These are phyloP conservation scores for Taiwanofungus camphoratus DNA, from an alignment of 1,284 basidiomycete species.

Conservation along the genomic window DNA sequence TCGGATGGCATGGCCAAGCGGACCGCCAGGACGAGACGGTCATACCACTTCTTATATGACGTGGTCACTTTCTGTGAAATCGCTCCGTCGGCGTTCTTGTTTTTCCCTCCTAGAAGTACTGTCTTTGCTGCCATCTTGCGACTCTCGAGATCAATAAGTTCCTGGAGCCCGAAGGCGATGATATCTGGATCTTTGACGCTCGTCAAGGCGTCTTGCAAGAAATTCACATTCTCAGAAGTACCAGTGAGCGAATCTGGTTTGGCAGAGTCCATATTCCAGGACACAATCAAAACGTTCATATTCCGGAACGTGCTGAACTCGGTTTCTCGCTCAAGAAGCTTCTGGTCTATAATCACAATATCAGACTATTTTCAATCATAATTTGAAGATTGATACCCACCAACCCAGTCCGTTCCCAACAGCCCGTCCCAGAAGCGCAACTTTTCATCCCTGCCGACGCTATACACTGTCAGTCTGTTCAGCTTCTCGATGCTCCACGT, in stretches of 20 bases:
- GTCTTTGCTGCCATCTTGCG: constrained; percentile 90
- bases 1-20: constrained; percentile 63
- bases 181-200: constrained; percentile 80
- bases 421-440: constrained; percentile 90
- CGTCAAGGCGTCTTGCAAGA: constrained; percentile 66
- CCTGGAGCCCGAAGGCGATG: constrained; percentile 92
- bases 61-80: constrained; percentile 77
- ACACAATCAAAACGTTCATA: constrained; percentile 76
- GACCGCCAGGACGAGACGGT: constrained; percentile 72
- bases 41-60: constrained; percentile 86
- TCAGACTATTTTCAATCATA: constrained; percentile 3
- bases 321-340: constrained; percentile 68
- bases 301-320: constrained; percentile 79
- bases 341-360: constrained; percentile 47
- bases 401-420: constrained; percentile 81
- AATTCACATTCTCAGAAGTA: constrained; percentile 58
- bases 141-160: constrained; percentile 90
- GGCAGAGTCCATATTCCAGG: constrained; percentile 93
- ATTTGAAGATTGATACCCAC: constrained; percentile 37
- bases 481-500: constrained; percentile 63
- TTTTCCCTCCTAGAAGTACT: constrained; percentile 72
- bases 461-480: constrained; percentile 67
- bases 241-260: constrained; percentile 71
- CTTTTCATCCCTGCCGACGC: constrained; percentile 71
- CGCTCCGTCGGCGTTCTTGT: constrained; percentile 57